Evolutionary conservation across 2,329 filamentous ascomycete species (phyloP).

Genomic region (Neofusicoccum parvum): DNA sequence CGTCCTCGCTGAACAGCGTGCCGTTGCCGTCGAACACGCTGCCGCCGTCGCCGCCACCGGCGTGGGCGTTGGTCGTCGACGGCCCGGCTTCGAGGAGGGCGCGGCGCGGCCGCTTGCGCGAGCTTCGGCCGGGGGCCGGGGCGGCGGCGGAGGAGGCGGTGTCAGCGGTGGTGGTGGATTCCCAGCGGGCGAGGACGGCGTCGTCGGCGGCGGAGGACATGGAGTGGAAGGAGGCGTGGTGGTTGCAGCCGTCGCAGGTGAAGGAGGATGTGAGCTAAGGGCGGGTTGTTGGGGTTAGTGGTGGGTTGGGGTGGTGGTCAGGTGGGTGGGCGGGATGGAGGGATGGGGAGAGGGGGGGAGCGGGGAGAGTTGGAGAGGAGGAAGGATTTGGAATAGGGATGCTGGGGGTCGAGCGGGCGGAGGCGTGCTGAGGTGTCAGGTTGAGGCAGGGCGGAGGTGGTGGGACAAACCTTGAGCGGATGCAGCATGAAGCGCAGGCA

Average conservation of each 20-base stretch:
- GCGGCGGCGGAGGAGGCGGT: background rate
- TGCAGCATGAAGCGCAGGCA: constrained; percentile 61
- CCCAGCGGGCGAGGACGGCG: constrained; percentile 49
- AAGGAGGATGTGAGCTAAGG: constrained; percentile 51
- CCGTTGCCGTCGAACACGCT: background rate
- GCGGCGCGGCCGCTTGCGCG: constrained; percentile 8
- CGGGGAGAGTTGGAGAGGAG: too few relatives aligned
- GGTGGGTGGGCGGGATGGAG: background rate
- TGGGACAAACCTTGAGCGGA: constrained; percentile 51
- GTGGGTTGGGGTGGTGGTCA: too few relatives aligned
- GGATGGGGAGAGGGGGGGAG: background rate
- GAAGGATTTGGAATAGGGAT: background rate
- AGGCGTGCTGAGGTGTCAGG: background rate
- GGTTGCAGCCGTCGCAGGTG: constrained; percentile 58
- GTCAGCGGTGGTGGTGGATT: background rate
- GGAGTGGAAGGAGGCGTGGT: constrained; percentile 58
- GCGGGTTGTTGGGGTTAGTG: background rate
- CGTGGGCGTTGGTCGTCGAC: background rate
- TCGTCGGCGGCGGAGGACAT: constrained; percentile 56
- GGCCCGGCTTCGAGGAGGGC: constrained; percentile 11
- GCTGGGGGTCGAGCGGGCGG: background rate
- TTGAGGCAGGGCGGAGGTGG: background rate
- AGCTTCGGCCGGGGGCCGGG: background rate
- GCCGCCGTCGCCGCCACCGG: background rate
- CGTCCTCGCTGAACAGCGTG: constrained; percentile 10